These are phyloP conservation scores for Auricularia cornea DNA, from an alignment of 768 basidiomycete genomes.

Conservation along the genomic window DNA sequence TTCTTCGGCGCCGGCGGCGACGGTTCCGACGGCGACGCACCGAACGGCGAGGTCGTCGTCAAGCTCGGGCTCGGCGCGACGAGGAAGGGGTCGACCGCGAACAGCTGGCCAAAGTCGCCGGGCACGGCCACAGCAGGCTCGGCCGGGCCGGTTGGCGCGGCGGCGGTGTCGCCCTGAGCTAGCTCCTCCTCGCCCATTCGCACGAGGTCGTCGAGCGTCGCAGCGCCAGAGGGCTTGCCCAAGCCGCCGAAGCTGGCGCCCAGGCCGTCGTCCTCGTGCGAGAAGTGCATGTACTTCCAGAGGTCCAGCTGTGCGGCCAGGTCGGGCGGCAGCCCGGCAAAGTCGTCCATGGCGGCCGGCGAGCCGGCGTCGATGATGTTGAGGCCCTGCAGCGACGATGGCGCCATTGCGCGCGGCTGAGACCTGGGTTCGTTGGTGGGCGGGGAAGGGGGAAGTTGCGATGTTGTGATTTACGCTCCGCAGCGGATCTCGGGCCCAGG, in stretches of 20 bases:
- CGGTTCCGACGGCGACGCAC: slow-evolving; percentile 16
- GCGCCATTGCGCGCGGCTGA: background rate
- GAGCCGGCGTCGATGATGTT: slow-evolving; percentile 57
- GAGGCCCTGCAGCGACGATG: slow-evolving; percentile 61
- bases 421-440: background rate
- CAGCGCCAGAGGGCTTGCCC: background rate
- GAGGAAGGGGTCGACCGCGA: slow-evolving; percentile 36
- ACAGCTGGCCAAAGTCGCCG: slow-evolving; percentile 23
- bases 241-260: slow-evolving; percentile 14
- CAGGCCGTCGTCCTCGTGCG: slow-evolving; percentile 10
- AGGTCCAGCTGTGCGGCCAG: slow-evolving; percentile 69
- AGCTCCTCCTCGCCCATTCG: slow-evolving; percentile 1
- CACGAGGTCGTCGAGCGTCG: background rate
- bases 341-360: slow-evolving; percentile 28
- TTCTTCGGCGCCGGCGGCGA: slow-evolving; percentile 41
- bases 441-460: background rate
- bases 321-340: slow-evolving; percentile 47
- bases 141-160: slow-evolving; percentile 13
- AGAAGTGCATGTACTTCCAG: slow-evolving; percentile 39
- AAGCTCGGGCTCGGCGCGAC: slow-evolving; percentile 21
- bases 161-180: slow-evolving; percentile 3
- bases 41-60: slow-evolving; percentile 23
- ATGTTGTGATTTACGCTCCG: background rate
- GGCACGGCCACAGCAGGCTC: slow-evolving; percentile 35
- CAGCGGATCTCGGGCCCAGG: no score